Conservation (phyloP, 257 asterid genomes). For the Salvia rosmarinus region DNA sequence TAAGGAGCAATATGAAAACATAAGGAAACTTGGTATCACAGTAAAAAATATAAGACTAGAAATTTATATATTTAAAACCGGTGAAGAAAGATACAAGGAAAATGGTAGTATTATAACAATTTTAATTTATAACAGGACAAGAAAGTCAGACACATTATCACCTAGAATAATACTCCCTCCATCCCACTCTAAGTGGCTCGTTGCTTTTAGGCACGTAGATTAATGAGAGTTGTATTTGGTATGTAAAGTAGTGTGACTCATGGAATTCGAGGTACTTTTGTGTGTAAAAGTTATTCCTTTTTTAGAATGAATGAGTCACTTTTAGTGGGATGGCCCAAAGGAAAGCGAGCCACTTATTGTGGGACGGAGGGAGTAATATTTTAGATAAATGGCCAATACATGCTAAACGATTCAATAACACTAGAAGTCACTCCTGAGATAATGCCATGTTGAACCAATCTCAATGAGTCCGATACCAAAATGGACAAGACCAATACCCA, state of each 20-base stretch:
- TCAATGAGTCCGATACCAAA: background rate
- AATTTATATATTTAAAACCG: background rate
- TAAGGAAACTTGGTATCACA: conserved; percentile 32
- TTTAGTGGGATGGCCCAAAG: no score
- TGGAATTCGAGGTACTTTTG: no score
- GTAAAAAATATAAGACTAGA: background rate
- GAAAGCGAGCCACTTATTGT: no score
- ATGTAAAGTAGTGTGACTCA: no score
- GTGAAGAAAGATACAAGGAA: conserved; percentile 3
- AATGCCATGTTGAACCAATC: conserved; percentile 3
- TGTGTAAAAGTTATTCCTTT: no score
- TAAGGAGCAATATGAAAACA: conserved; percentile 24
- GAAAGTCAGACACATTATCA: background rate
- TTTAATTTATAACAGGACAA: background rate
- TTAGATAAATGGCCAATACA: background rate
- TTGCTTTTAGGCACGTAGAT: no score
- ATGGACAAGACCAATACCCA: conserved; percentile 1
- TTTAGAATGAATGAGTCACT: no score
- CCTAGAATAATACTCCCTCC: background rate
- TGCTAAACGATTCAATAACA: background rate
- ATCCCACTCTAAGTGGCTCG: no score
- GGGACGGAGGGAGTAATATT: no score
- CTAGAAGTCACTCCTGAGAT: background rate
- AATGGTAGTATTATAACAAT: conserved; percentile 6
- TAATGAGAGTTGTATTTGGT: no score